phyloP scores from a whole-genome alignment of 2,329 filamentous ascomycete genomes.

The Cordyceps javanica region DNA sequence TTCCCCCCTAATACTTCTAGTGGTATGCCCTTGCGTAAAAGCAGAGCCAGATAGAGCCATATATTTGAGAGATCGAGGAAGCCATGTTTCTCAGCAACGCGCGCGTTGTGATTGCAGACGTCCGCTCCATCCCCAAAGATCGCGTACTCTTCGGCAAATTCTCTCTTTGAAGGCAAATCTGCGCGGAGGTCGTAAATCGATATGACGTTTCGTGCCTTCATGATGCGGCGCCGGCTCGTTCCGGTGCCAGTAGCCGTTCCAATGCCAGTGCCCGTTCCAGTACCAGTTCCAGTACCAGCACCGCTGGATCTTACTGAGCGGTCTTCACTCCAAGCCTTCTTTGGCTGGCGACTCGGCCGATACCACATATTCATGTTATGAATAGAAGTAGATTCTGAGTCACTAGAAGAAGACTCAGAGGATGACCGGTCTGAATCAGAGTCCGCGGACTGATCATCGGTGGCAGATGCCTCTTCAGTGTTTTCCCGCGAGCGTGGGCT shows the following conservation, averaged over 20 bases:
- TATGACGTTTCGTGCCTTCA: conserved; percentile 60
- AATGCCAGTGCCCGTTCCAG: conserved; percentile 43
- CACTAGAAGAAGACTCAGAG: conserved; percentile 47
- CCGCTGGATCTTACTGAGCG: conserved; percentile 54
- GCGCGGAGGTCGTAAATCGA: conserved; percentile 65
- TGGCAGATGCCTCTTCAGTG: conserved; percentile 44
- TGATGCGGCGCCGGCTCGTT: conserved; percentile 41
- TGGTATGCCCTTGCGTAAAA: conserved; percentile 72
- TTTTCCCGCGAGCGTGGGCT: conserved; percentile 40
- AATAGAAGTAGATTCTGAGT: conserved; percentile 58
- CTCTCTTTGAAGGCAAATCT: conserved; percentile 70
- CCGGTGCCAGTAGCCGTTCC: conserved; percentile 41
- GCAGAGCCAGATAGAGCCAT: conserved; percentile 74
- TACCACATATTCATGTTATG: conserved; percentile 54
- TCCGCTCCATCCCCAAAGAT: conserved; percentile 78
- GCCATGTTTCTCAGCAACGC: conserved; percentile 65
- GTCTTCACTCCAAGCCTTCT: conserved; percentile 51
- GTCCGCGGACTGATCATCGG: conserved; percentile 41
- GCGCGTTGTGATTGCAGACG: conserved; percentile 79
- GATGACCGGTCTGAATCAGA: conserved; percentile 41
- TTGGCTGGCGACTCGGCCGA: conserved; percentile 44
- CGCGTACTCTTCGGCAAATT: conserved; percentile 71
- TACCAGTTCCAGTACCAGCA: conserved; percentile 52
- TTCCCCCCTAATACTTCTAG: conserved; percentile 55
- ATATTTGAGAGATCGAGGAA: conserved; percentile 68